A percentile compares a stretch with the other conserved stretches of the same genome.
Conservation (phyloP, 1,284 basidiomycete species). For the Austroboletus niveus region DNA sequence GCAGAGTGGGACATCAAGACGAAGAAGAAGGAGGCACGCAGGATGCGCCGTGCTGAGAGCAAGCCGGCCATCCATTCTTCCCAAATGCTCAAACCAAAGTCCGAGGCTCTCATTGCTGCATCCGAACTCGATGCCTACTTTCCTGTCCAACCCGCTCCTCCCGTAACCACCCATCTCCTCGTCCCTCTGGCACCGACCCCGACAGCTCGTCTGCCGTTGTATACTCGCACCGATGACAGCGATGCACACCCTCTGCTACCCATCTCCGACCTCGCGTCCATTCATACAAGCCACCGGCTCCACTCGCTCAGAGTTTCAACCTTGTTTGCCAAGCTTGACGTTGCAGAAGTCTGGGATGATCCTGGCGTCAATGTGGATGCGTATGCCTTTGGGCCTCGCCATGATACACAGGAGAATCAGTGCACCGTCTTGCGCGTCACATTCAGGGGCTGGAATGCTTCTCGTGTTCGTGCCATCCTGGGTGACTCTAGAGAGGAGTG, state of each 20-base stretch:
- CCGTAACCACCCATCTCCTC: conserved; percentile 64
- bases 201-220: conserved; percentile 58
- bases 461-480: conserved; percentile 58
- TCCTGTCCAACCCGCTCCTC: conserved; percentile 35
- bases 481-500: conserved; percentile 69
- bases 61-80: conserved; percentile 20
- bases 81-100: conserved; percentile 38
- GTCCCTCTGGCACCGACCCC: conserved; percentile 74
- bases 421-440: conserved; percentile 66
- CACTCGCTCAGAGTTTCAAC: conserved; percentile 66
- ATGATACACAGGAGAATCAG: conserved; percentile 29
- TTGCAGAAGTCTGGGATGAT: conserved; percentile 59
- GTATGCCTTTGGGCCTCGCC: conserved; percentile 43
- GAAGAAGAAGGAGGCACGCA: conserved; percentile 43
- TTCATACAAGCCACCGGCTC: conserved; percentile 50
- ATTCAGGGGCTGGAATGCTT: conserved; percentile 67
- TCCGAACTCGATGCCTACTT: conserved; percentile 66
- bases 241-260: conserved; percentile 49
- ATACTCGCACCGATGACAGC: conserved; percentile 27
- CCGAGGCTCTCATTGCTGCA: conserved; percentile 19
- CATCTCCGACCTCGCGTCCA: conserved; percentile 46
- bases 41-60: conserved; percentile 33
- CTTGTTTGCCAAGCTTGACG: conserved; percentile 65
- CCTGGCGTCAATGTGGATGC: conserved; percentile 56
- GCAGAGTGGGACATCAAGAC: conserved; percentile 62